Evolutionary conservation across 805 yeast genomes (phyloP).

Genomic region (Spathaspora sp.): DNA sequence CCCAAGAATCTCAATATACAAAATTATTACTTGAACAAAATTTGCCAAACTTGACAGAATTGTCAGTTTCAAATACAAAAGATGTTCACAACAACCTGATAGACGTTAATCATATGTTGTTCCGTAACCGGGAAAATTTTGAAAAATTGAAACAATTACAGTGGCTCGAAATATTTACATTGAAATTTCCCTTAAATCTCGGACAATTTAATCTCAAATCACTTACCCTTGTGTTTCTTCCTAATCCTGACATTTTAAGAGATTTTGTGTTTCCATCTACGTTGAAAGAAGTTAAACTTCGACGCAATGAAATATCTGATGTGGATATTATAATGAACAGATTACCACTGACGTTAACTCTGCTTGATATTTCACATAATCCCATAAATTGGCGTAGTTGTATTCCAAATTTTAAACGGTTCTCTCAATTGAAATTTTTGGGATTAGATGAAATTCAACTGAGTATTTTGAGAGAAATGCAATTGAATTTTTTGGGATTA

Average conservation of each 20-base stretch:
- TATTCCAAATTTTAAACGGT: slow-evolving; percentile 10
- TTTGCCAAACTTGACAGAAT: not conserved
- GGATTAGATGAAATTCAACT: no score
- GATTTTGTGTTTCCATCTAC: slow-evolving; percentile 4
- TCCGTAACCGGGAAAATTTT: not conserved
- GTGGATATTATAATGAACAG: not conserved
- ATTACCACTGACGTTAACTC: not conserved
- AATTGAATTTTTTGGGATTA: slow-evolving; percentile 10
- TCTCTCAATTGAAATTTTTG: not conserved
- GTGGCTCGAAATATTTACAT: not conserved
- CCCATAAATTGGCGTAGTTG: slow-evolving; percentile 14
- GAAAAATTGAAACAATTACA: not conserved
- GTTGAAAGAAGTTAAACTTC: slow-evolving; percentile 8
- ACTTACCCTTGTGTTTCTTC: not conserved
- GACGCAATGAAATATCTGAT: not conserved
- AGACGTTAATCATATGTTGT: not conserved
- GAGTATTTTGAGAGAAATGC: no score
- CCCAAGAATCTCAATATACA: not conserved
- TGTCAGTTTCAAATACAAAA: no score
- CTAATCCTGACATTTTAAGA: not conserved
- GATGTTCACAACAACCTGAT: not conserved
- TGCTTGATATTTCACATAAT: slow-evolving; percentile 14
- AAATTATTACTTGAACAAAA: not conserved
- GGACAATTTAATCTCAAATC: not conserved
- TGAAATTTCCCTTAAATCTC: not conserved